These are phyloP conservation scores for Torulaspora globosa DNA, from an alignment of 1,139 yeast genomes.

Conservation along the genomic window DNA sequence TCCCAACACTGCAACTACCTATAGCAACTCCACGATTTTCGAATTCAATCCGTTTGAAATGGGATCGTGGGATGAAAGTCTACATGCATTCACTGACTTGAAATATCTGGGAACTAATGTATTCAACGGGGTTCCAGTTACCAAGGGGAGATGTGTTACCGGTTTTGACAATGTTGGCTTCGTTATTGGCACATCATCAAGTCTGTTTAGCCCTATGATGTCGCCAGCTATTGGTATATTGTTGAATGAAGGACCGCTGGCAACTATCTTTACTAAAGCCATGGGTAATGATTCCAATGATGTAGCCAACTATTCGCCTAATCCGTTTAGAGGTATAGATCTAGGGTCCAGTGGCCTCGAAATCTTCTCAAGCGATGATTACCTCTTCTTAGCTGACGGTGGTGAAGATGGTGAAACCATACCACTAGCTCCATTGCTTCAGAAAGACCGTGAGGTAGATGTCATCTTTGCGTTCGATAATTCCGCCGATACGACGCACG, in stretches of 20 bases:
- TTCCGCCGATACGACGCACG: constrained; percentile 62
- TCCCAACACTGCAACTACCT: constrained; percentile 53
- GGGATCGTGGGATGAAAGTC: constrained; percentile 82
- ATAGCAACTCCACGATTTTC: constrained; percentile 63
- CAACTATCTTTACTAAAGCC: constrained; percentile 39
- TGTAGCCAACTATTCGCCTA: constrained; percentile 66
- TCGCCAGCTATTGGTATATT: constrained; percentile 35
- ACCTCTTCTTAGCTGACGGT: constrained; percentile 70
- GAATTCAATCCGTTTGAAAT: constrained; percentile 78
- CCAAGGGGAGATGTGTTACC: constrained; percentile 44
- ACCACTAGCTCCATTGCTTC: constrained; percentile 71
- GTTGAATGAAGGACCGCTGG: constrained; percentile 19
- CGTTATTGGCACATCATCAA: constrained; percentile 69
- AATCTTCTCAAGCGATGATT: constrained; percentile 40
- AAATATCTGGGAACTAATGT: constrained; percentile 67
- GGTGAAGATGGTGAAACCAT: constrained; percentile 77
- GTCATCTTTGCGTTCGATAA: constrained; percentile 80
- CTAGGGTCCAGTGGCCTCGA: constrained; percentile 40
- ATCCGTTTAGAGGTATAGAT: constrained; percentile 51
- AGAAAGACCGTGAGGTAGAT: constrained; percentile 63
- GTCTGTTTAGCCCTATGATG: constrained; percentile 65
- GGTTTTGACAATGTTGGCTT: constrained; percentile 78
- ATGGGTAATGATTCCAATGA: constrained; percentile 52
- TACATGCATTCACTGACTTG: constrained; percentile 59
- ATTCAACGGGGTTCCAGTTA: constrained; percentile 49